Evolutionary conservation across 148 eudicot species (phyloP).

Genomic region (Dianthus caryophyllus): DNA sequence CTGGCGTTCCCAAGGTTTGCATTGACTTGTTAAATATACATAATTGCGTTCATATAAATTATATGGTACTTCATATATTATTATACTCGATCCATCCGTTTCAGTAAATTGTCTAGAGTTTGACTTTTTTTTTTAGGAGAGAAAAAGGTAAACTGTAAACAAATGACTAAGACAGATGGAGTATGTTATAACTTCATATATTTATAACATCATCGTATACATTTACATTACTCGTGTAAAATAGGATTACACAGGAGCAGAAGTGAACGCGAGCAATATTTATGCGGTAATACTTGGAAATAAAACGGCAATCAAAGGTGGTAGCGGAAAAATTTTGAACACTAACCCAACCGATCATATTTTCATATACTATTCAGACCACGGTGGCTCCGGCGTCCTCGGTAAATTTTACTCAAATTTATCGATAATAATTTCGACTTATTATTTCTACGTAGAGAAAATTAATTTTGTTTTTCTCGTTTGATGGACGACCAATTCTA

Average conservation of each 20-base stretch:
- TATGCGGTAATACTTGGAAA: slow-evolving; percentile 28
- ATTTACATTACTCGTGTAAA: neutral
- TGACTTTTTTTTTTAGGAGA: too few species aligned
- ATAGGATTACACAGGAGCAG: slow-evolving; percentile 33
- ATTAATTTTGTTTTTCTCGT: neutral
- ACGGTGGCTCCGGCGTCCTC: slow-evolving; percentile 32
- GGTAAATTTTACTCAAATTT: slow-evolving; percentile 10
- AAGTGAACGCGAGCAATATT: slow-evolving; percentile 18
- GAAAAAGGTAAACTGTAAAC: too few species aligned
- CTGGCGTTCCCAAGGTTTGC: slow-evolving; percentile 32
- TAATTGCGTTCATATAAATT: neutral
- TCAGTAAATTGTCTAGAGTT: too few species aligned
- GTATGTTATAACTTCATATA: too few species aligned
- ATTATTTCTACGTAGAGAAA: too few species aligned
- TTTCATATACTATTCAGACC: slow-evolving; percentile 35
- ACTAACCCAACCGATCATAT: slow-evolving; percentile 33
- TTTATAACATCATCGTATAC: too few species aligned
- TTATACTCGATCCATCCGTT: neutral
- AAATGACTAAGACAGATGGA: too few species aligned
- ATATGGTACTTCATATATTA: neutral
- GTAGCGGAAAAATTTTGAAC: slow-evolving; percentile 31
- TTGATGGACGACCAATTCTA: slow-evolving; percentile 8
- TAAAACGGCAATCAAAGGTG: slow-evolving; percentile 24
- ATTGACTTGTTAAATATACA: neutral
- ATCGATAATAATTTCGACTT: too few species aligned